Conservation (phyloP, 192 early-diverging fungal genomes). For the Linnemannia exigua region DNA sequence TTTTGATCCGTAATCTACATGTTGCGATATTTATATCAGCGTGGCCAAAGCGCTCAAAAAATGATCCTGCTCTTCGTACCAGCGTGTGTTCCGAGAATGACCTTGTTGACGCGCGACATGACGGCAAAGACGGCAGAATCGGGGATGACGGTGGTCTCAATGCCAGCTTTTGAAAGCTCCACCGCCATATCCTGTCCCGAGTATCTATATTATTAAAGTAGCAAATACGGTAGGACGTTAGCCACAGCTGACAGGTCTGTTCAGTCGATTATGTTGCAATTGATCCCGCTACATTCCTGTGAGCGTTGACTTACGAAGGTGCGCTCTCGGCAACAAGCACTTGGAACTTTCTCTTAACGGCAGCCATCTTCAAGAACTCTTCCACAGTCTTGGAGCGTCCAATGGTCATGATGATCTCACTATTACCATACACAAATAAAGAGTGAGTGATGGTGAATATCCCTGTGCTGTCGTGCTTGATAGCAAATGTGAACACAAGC, state of each 20-base stretch:
- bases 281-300: neutral
- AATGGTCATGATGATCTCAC: conserved; percentile 96
- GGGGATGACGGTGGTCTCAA: conserved; percentile 92
- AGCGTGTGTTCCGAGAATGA: conserved; percentile 92
- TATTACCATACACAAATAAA: conserved; percentile 42
- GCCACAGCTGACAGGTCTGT: neutral
- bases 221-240: neutral
- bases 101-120: conserved; percentile 98
- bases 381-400: conserved; percentile 91
- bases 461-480: too few relatives aligned
- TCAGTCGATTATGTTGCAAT: neutral
- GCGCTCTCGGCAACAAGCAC: conserved; percentile 96
- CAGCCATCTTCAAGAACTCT: conserved; percentile 87
- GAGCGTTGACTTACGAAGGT: conserved; percentile 74
- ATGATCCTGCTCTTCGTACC: conserved; percentile 57
- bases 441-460: neutral
- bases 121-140: conserved; percentile 97
- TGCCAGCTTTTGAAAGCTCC: conserved; percentile 79
- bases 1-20: neutral
- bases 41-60: neutral
- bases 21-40: neutral
- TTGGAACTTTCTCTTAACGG: conserved; percentile 89
- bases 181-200: conserved; percentile 89
- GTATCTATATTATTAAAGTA: conserved; percentile 64
- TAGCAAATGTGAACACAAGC: neutral